Percentiles rank a stretch among this genome's conserved stretches.
These are phyloP conservation scores for Lentithecium fluviatile DNA, from an alignment of 495 filamentous ascomycete genomes.

Conservation along the genomic window DNA sequence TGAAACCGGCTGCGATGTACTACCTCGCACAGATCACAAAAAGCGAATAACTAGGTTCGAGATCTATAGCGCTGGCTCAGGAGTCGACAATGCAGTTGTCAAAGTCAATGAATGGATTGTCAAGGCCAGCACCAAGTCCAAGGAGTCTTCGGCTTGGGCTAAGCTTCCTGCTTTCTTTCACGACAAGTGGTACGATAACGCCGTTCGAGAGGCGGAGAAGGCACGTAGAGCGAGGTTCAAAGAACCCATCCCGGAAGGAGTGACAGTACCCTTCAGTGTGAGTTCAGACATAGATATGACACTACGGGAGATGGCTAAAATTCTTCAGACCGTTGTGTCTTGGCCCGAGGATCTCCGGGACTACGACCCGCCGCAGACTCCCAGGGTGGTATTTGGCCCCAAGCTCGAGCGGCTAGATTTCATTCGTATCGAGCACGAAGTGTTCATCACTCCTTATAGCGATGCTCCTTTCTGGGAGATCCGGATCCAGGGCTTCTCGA, in stretches of 20 bases:
- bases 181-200: constrained; percentile 15
- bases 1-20: constrained; percentile 5
- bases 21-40: not conserved
- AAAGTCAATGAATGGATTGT: constrained; percentile 23
- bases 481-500: constrained; percentile 10
- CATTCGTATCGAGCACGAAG: constrained; percentile 44
- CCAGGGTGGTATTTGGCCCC: constrained; percentile 48
- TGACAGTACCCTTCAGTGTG: not conserved
- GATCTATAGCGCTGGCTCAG: constrained; percentile 3
- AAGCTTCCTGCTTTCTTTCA: constrained; percentile 16
- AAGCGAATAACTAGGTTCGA: constrained; percentile 6
- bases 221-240: no score
- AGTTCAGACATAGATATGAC: not conserved
- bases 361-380: constrained; percentile 16
- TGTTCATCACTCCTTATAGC: constrained; percentile 43
- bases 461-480: constrained; percentile 39
- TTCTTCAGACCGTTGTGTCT: constrained; percentile 6
- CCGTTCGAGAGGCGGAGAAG: constrained; percentile 7
- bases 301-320: no score
- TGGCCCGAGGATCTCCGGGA: constrained; percentile 8
- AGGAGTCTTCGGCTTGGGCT: constrained; percentile 18
- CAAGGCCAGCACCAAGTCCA: constrained; percentile 4
- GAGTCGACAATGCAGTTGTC: constrained; percentile 2
- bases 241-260: not conserved
- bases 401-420: constrained; percentile 51